phyloP scores from a whole-genome alignment of 306 rosid genomes.

The Malus sieversii region DNA sequence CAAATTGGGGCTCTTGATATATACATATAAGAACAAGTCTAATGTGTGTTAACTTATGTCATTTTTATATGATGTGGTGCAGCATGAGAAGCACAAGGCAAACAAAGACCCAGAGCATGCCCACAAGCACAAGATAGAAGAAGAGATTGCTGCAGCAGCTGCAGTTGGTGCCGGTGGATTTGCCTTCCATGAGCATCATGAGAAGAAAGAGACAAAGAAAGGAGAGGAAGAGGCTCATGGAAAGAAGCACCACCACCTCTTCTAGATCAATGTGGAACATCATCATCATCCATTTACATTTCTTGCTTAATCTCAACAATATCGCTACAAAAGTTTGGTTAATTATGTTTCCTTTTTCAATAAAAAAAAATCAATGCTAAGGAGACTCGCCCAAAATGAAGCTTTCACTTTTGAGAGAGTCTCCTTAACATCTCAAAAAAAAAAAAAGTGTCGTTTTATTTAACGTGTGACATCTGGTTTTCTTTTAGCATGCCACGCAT shows the following conservation, averaged over 20 bases:
- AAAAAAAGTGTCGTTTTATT: too few relatives aligned
- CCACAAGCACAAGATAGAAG: constrained; percentile 67
- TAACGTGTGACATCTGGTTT: neutral
- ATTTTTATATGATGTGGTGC: neutral
- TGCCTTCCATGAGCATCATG: constrained; percentile 72
- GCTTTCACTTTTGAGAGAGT: too few relatives aligned
- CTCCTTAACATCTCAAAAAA: too few relatives aligned
- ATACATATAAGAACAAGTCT: too few relatives aligned
- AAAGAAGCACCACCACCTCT: constrained; percentile 61
- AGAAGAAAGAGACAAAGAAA: constrained; percentile 49
- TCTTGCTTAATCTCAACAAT: too few relatives aligned
- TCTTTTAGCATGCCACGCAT: neutral
- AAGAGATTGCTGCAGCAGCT: constrained; percentile 55
- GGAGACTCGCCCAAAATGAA: too few relatives aligned
- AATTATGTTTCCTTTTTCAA: too few relatives aligned
- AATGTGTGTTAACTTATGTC: too few relatives aligned
- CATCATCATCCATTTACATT: too few relatives aligned
- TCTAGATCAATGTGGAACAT: neutral
- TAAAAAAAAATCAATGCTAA: too few relatives aligned
- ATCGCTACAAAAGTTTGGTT: too few relatives aligned
- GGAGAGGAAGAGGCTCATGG: constrained; percentile 56
- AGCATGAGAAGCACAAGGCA: constrained; percentile 64
- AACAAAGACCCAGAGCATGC: constrained; percentile 57
- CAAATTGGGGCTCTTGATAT: too few relatives aligned
- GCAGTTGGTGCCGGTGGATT: constrained; percentile 65